Base-by-base conservation (phyloP, 2,329 filamentous ascomycete species). In the Graphilbum fragrans region DNA sequence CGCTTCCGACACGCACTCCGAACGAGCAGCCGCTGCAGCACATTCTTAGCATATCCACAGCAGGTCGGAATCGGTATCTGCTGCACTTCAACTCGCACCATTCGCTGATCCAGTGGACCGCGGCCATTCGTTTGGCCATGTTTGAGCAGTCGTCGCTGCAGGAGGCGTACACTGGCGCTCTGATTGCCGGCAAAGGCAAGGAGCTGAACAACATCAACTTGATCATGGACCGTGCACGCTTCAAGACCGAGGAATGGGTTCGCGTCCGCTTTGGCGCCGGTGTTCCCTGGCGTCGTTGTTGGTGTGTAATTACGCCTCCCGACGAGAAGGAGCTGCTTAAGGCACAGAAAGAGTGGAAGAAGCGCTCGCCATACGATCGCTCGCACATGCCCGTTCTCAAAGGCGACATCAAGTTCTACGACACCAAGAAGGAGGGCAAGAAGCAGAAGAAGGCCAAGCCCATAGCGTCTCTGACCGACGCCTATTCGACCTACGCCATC, bases 51-150 rank as follows among this genome's bases (percentile, higher is more conserved):
- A 78, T 98, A 45, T 96, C 87, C 6, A 98, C 92, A 10, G 92
- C 92, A 18, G 92, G 88, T 37, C 85, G 87, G 55, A 98, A 98
- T 59, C 82, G 92, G 50, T 96, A 95, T 57, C 70, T 98, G 2
- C 71, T 98, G 31, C 92, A 96, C 60, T 98, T 98, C 65, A 94
- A 93, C 59, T 94, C 90, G 0, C 78, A 90, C 50, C 84, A 94
- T 55, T 94, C 90, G 0, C 68, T 98, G 41, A 82, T 88, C 3
- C 88, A 96, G 62, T 98, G 92, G 92, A 94, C 92, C 1, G 83
- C 92, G 16, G 86, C 83, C 35, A 96, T 98, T 50, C 80, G 92
- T 37, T 75, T 98, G 19, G 76, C 90, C 53, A 94, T 96, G 75
- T 96, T 81, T 58, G 92, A 98, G 64, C 84, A 96, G 55, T 80